These are phyloP conservation scores for Hansenula lynferdii DNA, from an alignment of 1,139 yeast species.

Conservation along the genomic window DNA sequence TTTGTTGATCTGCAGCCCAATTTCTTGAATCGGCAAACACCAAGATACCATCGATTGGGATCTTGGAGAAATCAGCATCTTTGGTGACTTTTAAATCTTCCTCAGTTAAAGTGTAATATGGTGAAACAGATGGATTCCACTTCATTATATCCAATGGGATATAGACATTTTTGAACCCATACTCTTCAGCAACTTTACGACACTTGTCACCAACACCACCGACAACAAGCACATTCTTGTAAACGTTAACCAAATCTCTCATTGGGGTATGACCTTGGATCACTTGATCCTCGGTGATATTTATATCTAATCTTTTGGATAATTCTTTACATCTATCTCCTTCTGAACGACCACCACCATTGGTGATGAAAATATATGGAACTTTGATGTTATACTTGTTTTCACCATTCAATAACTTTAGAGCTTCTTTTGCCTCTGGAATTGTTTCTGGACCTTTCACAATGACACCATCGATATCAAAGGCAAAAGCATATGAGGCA, in stretches of 20 bases:
- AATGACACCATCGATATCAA: constrained; percentile 83
- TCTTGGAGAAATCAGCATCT: constrained; percentile 61
- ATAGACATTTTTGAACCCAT: constrained; percentile 71
- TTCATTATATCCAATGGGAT: constrained; percentile 78
- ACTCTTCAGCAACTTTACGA: constrained; percentile 69
- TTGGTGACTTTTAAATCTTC: constrained; percentile 56
- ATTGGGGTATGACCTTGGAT: constrained; percentile 90
- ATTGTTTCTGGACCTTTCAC: constrained; percentile 77
- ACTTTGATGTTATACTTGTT: constrained; percentile 75
- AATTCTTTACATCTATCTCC: constrained; percentile 64
- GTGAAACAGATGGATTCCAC: constrained; percentile 84
- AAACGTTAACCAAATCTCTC: constrained; percentile 65
- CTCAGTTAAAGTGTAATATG: constrained; percentile 70
- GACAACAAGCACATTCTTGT: constrained; percentile 71
- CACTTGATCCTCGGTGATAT: constrained; percentile 68
- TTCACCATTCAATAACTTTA: constrained; percentile 65
- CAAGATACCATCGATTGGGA: constrained; percentile 62
- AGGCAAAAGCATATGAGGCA: constrained; percentile 82
- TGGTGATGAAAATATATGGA: constrained; percentile 84
- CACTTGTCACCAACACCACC: constrained; percentile 87
- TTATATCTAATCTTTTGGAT: constrained; percentile 51
- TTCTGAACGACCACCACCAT: constrained; percentile 87
- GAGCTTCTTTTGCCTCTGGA: constrained; percentile 70
- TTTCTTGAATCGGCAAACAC: constrained; percentile 83
- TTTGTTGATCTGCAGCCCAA: constrained; percentile 91